These are phyloP conservation scores for Colletotrichum eremochloae DNA, from an alignment of 2,329 filamentous ascomycete species.

Conservation along the genomic window DNA sequence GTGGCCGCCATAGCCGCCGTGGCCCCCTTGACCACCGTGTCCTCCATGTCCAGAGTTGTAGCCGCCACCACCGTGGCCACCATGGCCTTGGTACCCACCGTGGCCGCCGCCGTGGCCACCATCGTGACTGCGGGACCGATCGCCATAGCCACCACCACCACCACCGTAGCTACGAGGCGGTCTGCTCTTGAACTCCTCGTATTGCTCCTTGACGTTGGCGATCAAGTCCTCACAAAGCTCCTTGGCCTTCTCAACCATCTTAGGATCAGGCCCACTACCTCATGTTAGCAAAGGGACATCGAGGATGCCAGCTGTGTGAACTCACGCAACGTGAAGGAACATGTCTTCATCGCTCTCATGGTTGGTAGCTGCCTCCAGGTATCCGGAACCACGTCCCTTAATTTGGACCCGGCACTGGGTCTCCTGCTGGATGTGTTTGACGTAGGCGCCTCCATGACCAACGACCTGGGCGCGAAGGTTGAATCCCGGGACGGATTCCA, in stretches of 20 bases:
- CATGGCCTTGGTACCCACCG: constrained; percentile 54
- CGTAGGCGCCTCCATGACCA: constrained; percentile 92
- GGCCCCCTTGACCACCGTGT: constrained; percentile 56
- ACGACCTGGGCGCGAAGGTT: constrained; percentile 97
- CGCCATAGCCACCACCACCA: constrained; percentile 59
- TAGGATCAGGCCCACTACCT: constrained; percentile 83
- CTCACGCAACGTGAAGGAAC: constrained; percentile 95
- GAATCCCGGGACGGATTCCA: constrained; percentile 94
- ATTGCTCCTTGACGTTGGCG: constrained; percentile 87
- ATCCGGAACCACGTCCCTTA: constrained; percentile 95
- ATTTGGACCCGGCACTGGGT: constrained; percentile 97
- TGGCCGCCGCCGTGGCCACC: constrained; percentile 54
- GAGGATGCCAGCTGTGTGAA: constrained; percentile 43
- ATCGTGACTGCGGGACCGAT: constrained; percentile 56
- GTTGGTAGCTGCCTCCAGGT: constrained; percentile 89
- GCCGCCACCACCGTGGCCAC: constrained; percentile 33
- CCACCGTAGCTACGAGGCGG: constrained; percentile 76
- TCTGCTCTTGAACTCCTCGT: constrained; percentile 89
- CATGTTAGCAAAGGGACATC: constrained; percentile 49
- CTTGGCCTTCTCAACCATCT: constrained; percentile 88
- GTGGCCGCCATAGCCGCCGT: constrained; percentile 46
- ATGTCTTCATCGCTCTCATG: constrained; percentile 94
- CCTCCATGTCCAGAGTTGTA: constrained; percentile 45
- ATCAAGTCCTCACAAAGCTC: constrained; percentile 91
- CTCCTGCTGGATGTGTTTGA: constrained; percentile 98